Evolutionary conservation across 257 asterid species (phyloP), one percentile per base, ranked within the genome.

Genomic region (Scutellaria galericulata): DNA sequence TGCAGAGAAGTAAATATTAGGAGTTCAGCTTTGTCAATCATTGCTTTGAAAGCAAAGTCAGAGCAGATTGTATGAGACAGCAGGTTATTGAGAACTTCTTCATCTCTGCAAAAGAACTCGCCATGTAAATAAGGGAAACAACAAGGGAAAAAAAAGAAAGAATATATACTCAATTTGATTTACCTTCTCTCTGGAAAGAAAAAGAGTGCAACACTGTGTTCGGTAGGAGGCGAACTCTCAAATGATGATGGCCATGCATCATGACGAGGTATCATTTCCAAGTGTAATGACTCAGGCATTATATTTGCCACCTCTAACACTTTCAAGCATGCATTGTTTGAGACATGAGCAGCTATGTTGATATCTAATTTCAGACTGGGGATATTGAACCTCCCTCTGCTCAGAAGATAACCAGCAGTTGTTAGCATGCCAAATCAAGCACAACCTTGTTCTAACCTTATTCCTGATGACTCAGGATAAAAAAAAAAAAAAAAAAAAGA

Each of bases 1-100:
- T 78, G 84, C 60, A 67, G 47, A 42, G 92, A 86, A 77, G 86
- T 80, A 77, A 86, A 86, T 68, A 86, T 70, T 62, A 86, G 72
- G 72, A 86, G 86, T 64, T 86, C 87, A 7, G 84, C 76, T 40
- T 77, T 73, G 3, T 80, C 84, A 64, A 82, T 65, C 64, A 64
- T 64, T 52, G 86, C 79, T 80, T 59, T 84, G 47, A 86, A 81
- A 20, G 86, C 87, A 80, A 69, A 44, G 51, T 84, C 86, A 4
- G 73, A 31, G 59, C 58, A 62, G 61, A 54, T 72, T 55, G 83
- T 83, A 64, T 84, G 77, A 12, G 18, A 67, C 62, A 84, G 64
- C 70, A 86, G 75, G 66, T 80, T 80, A 65, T 80, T 80, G 52
- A 86, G 78, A 79, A 73, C 72, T 52, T 74, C 80, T 56, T 77